Evolutionary conservation across 192 early-diverging fungal species (phyloP), one percentile per base, ranked within the genome.

Genomic region (Radiomyces spectabilis): DNA sequence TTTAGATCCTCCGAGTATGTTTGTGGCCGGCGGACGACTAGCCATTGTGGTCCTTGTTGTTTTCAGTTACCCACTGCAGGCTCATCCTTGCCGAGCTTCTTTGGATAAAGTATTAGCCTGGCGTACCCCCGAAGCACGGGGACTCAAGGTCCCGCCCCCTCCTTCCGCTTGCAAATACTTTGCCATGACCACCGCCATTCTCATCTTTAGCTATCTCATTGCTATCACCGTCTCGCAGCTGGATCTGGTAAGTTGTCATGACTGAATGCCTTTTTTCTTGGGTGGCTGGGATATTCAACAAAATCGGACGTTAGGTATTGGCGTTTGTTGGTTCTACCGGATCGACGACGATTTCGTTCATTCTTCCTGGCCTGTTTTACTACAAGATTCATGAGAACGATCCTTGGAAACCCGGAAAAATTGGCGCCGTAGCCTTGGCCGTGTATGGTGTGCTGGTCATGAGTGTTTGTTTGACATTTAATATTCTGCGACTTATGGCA

Each of bases 291-390:
- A n/a, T n/a, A n/a, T n/a, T n/a, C n/a, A n/a, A n/a, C n/a, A n/a
- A n/a, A n/a, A n/a, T n/a, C n/a, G n/a, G n/a, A 3, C n/a, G 15
- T 22, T 43, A 80, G 78, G 80, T 98, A 4, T 56, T 99, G 41
- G 76, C 93, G 0, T 79, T 98, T 56, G 97, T 99, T 0, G 97
- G 97, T 25, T 93, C 95, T 2, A 97, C 97, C 0, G 97, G 97
- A 12, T 94, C 91, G 2, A 97, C 94, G 0, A 85, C 85, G 27
- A 92, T 99, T 34, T 93, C 92, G 41, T 97, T 97, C 65, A 99
- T 99, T 52, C 71, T 99, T 16, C 96, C 96, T 0, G 91, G 93
- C 3, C 35, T 88, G 9, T 92, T 96, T 53, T 98, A 96, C 73
- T 93, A 84, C 73, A 93, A 89, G 69, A 53, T 94, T 38, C 83